Evolutionary conservation across 495 filamentous ascomycete species (phyloP).

Genomic region (Chlorociboria aeruginascens): DNA sequence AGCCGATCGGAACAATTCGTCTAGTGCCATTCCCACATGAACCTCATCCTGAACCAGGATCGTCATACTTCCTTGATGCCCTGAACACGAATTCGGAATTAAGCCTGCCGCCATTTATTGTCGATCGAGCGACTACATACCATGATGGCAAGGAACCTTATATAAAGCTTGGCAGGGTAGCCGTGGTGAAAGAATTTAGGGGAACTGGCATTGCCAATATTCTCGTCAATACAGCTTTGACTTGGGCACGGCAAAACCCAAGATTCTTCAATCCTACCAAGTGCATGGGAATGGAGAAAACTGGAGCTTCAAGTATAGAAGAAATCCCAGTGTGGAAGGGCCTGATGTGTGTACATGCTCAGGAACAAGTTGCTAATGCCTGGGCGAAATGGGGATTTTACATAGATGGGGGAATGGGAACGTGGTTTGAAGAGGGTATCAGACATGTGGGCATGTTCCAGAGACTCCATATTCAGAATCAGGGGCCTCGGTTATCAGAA

Average conservation of each 20-base stretch:
- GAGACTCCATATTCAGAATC: conserved; percentile 15
- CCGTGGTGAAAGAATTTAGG: conserved; percentile 49
- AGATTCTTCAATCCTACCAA: conserved; percentile 33
- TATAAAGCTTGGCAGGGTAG: conserved; percentile 68
- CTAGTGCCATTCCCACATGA: conserved; percentile 66
- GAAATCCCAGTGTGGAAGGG: conserved; percentile 48
- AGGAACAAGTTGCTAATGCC: conserved; percentile 43
- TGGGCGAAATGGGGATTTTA: conserved; percentile 60
- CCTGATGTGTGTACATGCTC: conserved; percentile 63
- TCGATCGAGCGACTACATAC: conserved; percentile 29
- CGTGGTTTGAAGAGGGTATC: conserved; percentile 77
- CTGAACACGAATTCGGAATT: conserved; percentile 6
- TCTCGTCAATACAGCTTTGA: conserved; percentile 48
- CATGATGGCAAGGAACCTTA: conserved; percentile 56
- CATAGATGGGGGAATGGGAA: conserved; percentile 56
- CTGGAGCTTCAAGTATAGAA: conserved; percentile 18
- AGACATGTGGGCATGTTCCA: conserved; percentile 71
- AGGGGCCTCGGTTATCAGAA: too few species aligned
- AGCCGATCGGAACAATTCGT: conserved; percentile 62
- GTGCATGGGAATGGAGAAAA: conserved; percentile 17
- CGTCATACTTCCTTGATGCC: conserved; percentile 15
- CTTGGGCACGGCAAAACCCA: conserved; percentile 46
- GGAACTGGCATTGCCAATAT: conserved; percentile 47
- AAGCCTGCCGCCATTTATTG: conserved; percentile 21
- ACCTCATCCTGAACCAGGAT: conserved; percentile 40